Base-by-base conservation (phyloP, 1,284 basidiomycete genomes). In the Pseudomicrostroma phylloplanum region DNA sequence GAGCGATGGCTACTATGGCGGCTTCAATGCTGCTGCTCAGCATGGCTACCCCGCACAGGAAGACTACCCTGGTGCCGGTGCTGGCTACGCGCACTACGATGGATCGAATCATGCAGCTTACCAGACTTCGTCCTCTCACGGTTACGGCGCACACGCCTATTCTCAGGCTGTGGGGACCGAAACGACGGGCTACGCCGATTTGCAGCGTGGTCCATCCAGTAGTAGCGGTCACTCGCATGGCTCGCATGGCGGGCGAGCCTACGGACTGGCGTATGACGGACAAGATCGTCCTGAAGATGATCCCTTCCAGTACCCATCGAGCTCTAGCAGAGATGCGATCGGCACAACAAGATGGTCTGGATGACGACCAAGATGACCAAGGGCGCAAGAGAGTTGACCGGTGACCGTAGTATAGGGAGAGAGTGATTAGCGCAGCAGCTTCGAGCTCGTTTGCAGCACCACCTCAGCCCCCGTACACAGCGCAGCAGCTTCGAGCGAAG, bases 81-180 rank as follows among this genome's bases (percentile, higher is more conserved):
- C 11, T n/a, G n/a, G 41, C 41, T 42, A 9, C 41, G n/a, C 21
- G 43, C 26, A 54, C 21, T 54, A 54, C 51, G 51, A 54, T 25
- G 51, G 51, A 6, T 23, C 21, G 13, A 25, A 19, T 26, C 21
- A 19, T 21, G 51, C 51, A 15, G 51, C 7, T 6, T 54, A 54
- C 25, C 21, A 21, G 6, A 23, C 51, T 7, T 2, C 15, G 2
- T 19, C 51, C 13, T 6, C 51, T 26, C 51, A 6, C 4, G 51
- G 51, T 6, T 25, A 54, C 15, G 43, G 30, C 30, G 46, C 19
- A 6, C 21, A 6, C 21, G 51, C 51, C n/a, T 19, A 13, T 54
- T 8, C 51, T 54, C 7, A 54, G 51, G 21, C 21, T 13, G 51
- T 25, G 15, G 51, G 51, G 6, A 25, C 21, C 6, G 25, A 13